phyloP scores from a whole-genome alignment of 2,329 filamentous ascomycete genomes.

The Diaporthe citri region DNA sequence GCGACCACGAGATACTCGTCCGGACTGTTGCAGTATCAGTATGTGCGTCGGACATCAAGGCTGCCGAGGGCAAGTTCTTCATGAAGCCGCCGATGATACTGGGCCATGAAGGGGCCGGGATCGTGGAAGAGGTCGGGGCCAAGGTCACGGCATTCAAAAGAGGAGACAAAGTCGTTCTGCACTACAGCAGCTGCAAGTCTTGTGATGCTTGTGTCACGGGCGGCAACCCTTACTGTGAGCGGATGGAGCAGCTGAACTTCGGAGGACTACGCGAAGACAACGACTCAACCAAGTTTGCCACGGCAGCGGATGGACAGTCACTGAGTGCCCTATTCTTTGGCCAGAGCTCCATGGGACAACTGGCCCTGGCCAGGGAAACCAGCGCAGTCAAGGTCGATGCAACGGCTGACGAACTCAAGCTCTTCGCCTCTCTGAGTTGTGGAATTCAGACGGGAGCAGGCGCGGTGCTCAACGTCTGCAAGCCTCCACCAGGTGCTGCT shows the following conservation, averaged over 20 bases:
- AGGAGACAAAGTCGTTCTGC: slow-evolving; percentile 42
- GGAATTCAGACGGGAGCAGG: slow-evolving; percentile 37
- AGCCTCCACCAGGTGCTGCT: slow-evolving; percentile 25
- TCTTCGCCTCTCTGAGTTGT: slow-evolving; percentile 34
- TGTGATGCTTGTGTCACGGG: slow-evolving; percentile 25
- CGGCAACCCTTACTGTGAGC: slow-evolving; percentile 27
- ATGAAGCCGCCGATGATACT: slow-evolving; percentile 37
- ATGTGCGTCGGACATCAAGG: slow-evolving; percentile 35
- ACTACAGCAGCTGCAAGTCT: slow-evolving; percentile 33
- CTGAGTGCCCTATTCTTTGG: slow-evolving; percentile 35
- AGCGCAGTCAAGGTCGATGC: slow-evolving; percentile 35
- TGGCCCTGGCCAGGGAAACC: slow-evolving; percentile 31
- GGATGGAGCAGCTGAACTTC: slow-evolving; percentile 28
- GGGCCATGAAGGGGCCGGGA: slow-evolving; percentile 42
- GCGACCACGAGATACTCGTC: slow-evolving; percentile 32
- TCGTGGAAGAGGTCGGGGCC: slow-evolving; percentile 40
- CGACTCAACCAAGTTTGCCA: slow-evolving; percentile 13
- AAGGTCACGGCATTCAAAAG: slow-evolving; percentile 38
- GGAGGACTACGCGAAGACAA: slow-evolving; percentile 20
- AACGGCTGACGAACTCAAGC: slow-evolving; percentile 28
- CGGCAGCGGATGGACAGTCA: neutral
- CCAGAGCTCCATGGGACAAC: slow-evolving; percentile 36
- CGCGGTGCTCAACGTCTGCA: slow-evolving; percentile 27
- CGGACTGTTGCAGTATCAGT: slow-evolving; percentile 30
- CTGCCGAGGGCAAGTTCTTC: slow-evolving; percentile 33